A percentile compares a stretch with the other conserved stretches of the same genome.
Conservation (phyloP, 129 eudicot genomes). For the Chrysanthemum seticuspe region DNA sequence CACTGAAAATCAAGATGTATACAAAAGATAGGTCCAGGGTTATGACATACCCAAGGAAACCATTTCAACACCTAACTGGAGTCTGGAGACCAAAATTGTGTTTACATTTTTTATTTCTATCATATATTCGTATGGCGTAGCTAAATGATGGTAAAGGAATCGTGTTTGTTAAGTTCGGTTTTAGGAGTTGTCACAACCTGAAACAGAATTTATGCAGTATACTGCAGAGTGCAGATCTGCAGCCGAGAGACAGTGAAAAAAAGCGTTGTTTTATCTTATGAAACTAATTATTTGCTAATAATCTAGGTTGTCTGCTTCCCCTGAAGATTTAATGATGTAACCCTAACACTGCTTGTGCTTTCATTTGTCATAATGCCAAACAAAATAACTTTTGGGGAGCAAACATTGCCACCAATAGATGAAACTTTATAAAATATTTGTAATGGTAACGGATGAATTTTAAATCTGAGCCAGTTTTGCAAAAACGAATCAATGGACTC, state of each 20-base stretch:
- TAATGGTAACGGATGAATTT: neutral
- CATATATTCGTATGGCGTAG: neutral
- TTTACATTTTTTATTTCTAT: neutral
- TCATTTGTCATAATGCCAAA: neutral
- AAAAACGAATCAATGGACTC: neutral
- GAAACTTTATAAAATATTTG: neutral
- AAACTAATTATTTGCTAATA: no score
- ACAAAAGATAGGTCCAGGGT: neutral
- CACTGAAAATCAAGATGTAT: neutral
- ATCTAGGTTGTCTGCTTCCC: no score
- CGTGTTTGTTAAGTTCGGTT: neutral
- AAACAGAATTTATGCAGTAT: neutral
- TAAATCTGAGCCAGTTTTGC: neutral
- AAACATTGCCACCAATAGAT: neutral
- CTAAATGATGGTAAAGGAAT: neutral
- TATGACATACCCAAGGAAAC: neutral
- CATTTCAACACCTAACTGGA: neutral
- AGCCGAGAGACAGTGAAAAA: no score
- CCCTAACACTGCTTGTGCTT: neutral
- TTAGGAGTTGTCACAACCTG: neutral
- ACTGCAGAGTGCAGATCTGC: constrained; percentile 1
- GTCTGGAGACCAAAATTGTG: neutral
- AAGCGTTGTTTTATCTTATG: no score
- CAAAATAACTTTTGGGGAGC: neutral
- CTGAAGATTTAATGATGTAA: neutral